Percentiles rank a stretch among this genome's conserved stretches.
Conservation (phyloP, 768 basidiomycete genomes). For the Russula foetens region DNA sequence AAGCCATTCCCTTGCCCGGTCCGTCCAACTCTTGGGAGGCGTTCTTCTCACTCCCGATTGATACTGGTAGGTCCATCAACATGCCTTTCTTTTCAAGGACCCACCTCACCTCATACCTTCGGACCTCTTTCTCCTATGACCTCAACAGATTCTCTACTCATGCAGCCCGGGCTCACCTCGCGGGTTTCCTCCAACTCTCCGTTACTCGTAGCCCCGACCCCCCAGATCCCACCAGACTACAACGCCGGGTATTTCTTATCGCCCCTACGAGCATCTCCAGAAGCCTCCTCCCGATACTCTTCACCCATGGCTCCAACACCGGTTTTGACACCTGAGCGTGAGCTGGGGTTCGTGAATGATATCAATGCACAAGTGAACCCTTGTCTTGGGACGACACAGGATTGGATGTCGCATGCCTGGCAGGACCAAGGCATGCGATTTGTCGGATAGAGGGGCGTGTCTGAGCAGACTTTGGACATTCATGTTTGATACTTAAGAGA, state of each 20-base stretch:
- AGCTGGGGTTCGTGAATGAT: neutral
- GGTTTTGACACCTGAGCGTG: neutral
- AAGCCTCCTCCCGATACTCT: conserved; percentile 2
- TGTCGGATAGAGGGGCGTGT: neutral
- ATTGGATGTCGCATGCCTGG: conserved; percentile 6
- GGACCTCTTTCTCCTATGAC: neutral
- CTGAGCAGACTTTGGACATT: neutral
- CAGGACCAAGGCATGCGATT: neutral
- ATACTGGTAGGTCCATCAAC: neutral
- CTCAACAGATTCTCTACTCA: neutral
- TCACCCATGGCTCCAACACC: conserved; percentile 1
- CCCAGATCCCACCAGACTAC: neutral
- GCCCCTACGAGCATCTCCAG: neutral
- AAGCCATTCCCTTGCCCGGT: neutral
- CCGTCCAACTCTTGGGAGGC: neutral
- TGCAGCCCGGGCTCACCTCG: neutral
- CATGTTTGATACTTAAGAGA: neutral
- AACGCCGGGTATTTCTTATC: neutral
- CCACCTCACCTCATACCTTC: neutral
- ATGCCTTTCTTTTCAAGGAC: neutral
- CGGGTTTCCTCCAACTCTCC: neutral
- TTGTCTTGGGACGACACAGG: neutral
- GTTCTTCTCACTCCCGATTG: neutral
- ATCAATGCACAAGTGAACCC: neutral
- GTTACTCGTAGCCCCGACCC: neutral